Evolutionary conservation across 371 early-diverging fungal genomes (phyloP).

Genomic region (Amoeboaphelidium protococcarum): DNA sequence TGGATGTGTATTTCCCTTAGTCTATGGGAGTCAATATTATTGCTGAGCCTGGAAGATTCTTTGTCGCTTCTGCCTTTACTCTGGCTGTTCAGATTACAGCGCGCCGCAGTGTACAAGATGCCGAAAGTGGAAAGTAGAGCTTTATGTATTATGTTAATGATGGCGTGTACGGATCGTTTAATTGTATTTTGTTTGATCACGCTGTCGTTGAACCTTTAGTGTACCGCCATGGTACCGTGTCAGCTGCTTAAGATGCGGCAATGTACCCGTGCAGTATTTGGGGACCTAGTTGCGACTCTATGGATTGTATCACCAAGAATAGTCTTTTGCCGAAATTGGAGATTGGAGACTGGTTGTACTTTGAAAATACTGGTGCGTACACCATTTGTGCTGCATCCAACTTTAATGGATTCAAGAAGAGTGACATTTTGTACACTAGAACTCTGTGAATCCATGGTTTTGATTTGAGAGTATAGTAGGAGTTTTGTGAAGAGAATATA

Average conservation of each 20-base stretch:
- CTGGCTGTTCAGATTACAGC: conserved; percentile 72
- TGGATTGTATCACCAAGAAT: conserved; percentile 60
- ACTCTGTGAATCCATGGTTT: no score
- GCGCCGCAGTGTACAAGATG: conserved; percentile 28
- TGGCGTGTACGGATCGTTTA: conserved; percentile 91
- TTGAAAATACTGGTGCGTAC: conserved; percentile 90
- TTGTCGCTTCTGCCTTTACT: conserved; percentile 71
- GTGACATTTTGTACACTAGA: conserved; percentile 2
- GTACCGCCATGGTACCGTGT: neutral
- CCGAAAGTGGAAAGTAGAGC: conserved; percentile 25
- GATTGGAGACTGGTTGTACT: conserved; percentile 86
- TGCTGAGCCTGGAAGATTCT: conserved; percentile 94
- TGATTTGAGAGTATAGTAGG: no score
- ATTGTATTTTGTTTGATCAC: conserved; percentile 93
- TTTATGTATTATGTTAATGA: conserved; percentile 94
- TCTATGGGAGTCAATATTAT: conserved; percentile 66
- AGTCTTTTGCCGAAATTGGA: conserved; percentile 48
- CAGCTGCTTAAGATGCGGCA: conserved; percentile 1
- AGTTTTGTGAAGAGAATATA: no score
- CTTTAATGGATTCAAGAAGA: conserved; percentile 16
- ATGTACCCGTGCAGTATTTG: conserved; percentile 45
- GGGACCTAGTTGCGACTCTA: conserved; percentile 95
- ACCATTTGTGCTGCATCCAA: conserved; percentile 61
- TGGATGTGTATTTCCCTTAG: conserved; percentile 49
- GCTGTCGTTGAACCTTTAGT: conserved; percentile 41